Evolutionary conservation across 1,139 yeast genomes (phyloP), one percentile per base, ranked within the genome.

Genomic region (Suhomyces bribrorum): DNA sequence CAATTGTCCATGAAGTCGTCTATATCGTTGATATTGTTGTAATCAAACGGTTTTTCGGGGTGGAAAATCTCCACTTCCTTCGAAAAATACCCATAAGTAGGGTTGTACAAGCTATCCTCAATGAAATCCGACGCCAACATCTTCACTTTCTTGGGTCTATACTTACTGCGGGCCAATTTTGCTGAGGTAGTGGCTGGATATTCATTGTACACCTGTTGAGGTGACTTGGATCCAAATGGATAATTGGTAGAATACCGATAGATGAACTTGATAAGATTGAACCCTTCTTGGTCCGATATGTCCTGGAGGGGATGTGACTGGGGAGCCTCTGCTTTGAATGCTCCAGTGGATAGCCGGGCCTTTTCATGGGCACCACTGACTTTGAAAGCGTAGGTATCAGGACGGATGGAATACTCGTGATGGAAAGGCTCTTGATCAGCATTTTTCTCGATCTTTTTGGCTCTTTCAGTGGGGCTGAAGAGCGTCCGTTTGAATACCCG

Each of bases 91-190:
- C 96, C 96, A 56, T 87, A 88, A 45, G 73, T 55, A 0, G 94
- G 89, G 57, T 88, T 85, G 57, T 87, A 87, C 50, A 87, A 64
- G 14, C 94, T 83, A 56, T 87, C 95, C 50, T 87, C 95, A 41
- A 87, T 87, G 59, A 85, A 88, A 52, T 86, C 95, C 12, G 86
- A 69, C 0, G 83, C 66, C 22, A 83, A 64, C 90, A 87, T 83
- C 53, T 85, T 82, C 3, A 79, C 78, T 29, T 75, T 71, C 26
- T 56, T 66, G 0, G 96, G 96, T 23, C 92, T 69, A 37, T 48
- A 52, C 32, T 62, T 64, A 25, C 69, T 57, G 34, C 72, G 66
- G 1, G 76, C 59, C 34, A 85, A 62, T 41, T 71, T 72, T 22
- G 65, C 64, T 8, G 80, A 69, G 29, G 66, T 79, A 2, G 68